These are phyloP conservation scores for Rhytidhysteron rufulum DNA, from an alignment of 2,329 filamentous ascomycete species.

Conservation along the genomic window DNA sequence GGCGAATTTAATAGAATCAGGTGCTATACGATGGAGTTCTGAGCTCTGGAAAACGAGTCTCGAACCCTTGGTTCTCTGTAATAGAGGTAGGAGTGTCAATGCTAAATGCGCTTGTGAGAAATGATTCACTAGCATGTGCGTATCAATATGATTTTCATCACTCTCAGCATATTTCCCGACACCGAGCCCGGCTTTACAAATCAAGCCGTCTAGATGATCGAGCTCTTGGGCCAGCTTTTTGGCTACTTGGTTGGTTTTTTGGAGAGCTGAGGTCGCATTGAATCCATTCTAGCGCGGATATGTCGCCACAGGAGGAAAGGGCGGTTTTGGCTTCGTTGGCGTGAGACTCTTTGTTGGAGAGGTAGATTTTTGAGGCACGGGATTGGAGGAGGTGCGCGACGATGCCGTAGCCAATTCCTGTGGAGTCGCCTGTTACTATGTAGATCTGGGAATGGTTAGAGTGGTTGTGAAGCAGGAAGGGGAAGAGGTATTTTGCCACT, in stretches of 20 bases:
- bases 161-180: constrained; percentile 49
- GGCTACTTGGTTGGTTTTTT: constrained; percentile 45
- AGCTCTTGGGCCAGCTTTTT: constrained; percentile 40
- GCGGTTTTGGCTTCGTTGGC: constrained; percentile 42
- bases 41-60: constrained; percentile 49
- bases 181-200: constrained; percentile 50
- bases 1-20: constrained; percentile 38
- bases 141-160: constrained; percentile 49
- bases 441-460: constrained; percentile 31
- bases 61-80: constrained; percentile 43
- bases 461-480: background rate
- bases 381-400: constrained; percentile 52
- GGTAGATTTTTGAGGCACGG: constrained; percentile 44
- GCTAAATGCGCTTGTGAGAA: constrained; percentile 49
- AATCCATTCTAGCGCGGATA: constrained; percentile 41
- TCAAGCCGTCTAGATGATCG: constrained; percentile 43
- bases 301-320: constrained; percentile 43
- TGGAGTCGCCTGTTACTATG: constrained; percentile 47
- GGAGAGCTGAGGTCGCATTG: constrained; percentile 47
- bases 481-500: constrained; percentile 27
- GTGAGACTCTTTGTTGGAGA: constrained; percentile 49
- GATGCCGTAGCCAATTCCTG: constrained; percentile 52
- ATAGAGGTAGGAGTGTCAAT: constrained; percentile 43
- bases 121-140: constrained; percentile 50
- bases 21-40: constrained; percentile 44